phyloP scores from a whole-genome alignment of 1,139 yeast species.

The Taiozyma sp. region DNA sequence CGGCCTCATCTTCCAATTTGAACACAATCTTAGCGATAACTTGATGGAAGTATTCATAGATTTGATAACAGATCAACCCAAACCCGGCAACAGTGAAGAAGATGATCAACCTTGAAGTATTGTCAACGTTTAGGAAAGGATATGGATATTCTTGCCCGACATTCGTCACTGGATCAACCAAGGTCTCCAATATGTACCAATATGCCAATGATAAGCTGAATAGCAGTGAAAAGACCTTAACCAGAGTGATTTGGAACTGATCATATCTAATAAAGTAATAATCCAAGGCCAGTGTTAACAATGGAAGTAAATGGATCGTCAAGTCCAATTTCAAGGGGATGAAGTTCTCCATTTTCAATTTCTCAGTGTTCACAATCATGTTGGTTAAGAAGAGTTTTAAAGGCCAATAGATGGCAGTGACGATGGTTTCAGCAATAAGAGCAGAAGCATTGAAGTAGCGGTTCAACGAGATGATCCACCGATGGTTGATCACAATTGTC shows the following conservation, averaged over 20 bases:
- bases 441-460: constrained; percentile 34
- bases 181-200: constrained; percentile 45
- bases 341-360: constrained; percentile 17
- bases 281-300: constrained; percentile 45
- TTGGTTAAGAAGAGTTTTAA: constrained; percentile 46
- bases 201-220: constrained; percentile 40
- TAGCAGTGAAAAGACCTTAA: constrained; percentile 37
- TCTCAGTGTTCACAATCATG: constrained; percentile 28
- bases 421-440: constrained; percentile 53
- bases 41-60: background rate
- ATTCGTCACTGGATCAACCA: constrained; percentile 42
- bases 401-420: constrained; percentile 64
- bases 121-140: constrained; percentile 55
- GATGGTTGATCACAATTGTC: background rate
- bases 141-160: constrained; percentile 47
- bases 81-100: constrained; percentile 44
- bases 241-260: constrained; percentile 27
- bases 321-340: constrained; percentile 51
- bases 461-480: constrained; percentile 1
- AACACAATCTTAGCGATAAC: background rate
- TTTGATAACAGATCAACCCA: constrained; percentile 25
- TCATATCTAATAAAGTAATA: constrained; percentile 48
- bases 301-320: constrained; percentile 57
- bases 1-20: background rate
- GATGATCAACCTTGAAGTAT: constrained; percentile 39